These are phyloP conservation scores for Pyricularia sp. DNA, from an alignment of 2,329 filamentous ascomycete species.

Conservation along the genomic window DNA sequence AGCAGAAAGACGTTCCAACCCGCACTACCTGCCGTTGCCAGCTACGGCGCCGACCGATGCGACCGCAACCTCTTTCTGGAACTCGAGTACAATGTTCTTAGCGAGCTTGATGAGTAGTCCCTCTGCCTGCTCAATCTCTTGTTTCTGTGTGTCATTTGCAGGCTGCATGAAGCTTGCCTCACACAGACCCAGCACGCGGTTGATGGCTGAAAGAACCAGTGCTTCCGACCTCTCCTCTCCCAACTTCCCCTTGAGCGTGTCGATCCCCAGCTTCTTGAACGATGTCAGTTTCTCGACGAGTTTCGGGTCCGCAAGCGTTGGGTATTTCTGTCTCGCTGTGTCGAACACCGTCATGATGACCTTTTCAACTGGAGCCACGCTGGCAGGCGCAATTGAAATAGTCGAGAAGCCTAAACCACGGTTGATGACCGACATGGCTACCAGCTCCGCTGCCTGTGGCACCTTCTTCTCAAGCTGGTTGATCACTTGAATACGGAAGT, in stretches of 20 bases:
- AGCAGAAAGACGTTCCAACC: too few relatives aligned
- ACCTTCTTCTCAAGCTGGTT: slow-evolving; percentile 30
- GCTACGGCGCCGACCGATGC: background rate
- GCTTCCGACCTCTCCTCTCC: slow-evolving; percentile 30
- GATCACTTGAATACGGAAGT: slow-evolving; percentile 33
- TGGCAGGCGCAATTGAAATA: slow-evolving; percentile 19
- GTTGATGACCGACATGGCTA: slow-evolving; percentile 40
- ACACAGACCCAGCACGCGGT: slow-evolving; percentile 35
- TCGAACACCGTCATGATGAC: slow-evolving; percentile 33
- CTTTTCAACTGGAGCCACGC: slow-evolving; percentile 31
- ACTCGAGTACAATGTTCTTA: slow-evolving; percentile 11
- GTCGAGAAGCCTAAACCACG: slow-evolving; percentile 35
- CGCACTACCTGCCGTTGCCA: background rate
- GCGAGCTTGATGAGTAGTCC: slow-evolving; percentile 17
- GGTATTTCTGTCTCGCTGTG: slow-evolving; percentile 11
- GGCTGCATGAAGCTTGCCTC: slow-evolving; percentile 23
- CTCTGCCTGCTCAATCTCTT: slow-evolving; percentile 18
- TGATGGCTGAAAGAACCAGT: slow-evolving; percentile 35
- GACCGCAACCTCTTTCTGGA: slow-evolving; percentile 10
- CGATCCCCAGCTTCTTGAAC: slow-evolving; percentile 33
- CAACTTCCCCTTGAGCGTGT: slow-evolving; percentile 25
- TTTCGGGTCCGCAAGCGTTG: slow-evolving; percentile 19
- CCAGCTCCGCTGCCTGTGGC: slow-evolving; percentile 26
- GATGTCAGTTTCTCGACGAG: slow-evolving; percentile 27
- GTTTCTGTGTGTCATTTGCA: slow-evolving; percentile 13